These are phyloP conservation scores for Coniophora puteana DNA, from an alignment of 1,284 basidiomycete genomes.

Conservation along the genomic window DNA sequence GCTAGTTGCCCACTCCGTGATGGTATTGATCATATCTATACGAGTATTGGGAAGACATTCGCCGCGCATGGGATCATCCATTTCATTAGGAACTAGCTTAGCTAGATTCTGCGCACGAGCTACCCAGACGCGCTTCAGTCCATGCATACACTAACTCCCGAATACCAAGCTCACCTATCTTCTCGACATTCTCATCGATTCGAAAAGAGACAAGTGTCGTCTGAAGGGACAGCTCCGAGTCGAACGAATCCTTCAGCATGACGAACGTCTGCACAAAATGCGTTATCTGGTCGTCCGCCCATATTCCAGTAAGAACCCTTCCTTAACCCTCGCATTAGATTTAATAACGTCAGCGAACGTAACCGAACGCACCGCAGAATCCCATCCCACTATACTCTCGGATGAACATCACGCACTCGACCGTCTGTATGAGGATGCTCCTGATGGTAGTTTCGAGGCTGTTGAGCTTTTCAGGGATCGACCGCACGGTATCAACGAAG, in stretches of 20 bases:
- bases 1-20: constrained; percentile 20
- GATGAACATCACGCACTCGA: constrained; percentile 31
- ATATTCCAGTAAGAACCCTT: constrained; percentile 10
- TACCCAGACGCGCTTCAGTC: constrained; percentile 7
- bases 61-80: constrained; percentile 22
- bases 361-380: constrained; percentile 22
- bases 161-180: constrained; percentile 13
- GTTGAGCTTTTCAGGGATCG: constrained; percentile 24
- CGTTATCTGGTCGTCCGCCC: constrained; percentile 19
- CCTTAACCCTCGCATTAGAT: constrained; percentile 12
- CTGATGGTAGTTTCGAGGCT: constrained; percentile 23
- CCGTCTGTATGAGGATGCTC: constrained; percentile 24
- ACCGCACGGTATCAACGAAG: constrained; percentile 27
- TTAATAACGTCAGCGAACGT: no score
- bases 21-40: constrained; percentile 23
- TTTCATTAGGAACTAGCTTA: constrained; percentile 24
- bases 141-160: background rate
- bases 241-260: constrained; percentile 21
- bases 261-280: constrained; percentile 21
- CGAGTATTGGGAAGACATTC: constrained; percentile 27
- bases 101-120: constrained; percentile 17
- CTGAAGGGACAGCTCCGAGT: constrained; percentile 20
- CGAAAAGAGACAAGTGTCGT: constrained; percentile 23
- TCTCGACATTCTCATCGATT: constrained; percentile 24
- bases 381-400: constrained; percentile 28